Evolutionary conservation across 352 stramenopile genomes (phyloP).

Genomic region (Globisporangium ultimum): DNA sequence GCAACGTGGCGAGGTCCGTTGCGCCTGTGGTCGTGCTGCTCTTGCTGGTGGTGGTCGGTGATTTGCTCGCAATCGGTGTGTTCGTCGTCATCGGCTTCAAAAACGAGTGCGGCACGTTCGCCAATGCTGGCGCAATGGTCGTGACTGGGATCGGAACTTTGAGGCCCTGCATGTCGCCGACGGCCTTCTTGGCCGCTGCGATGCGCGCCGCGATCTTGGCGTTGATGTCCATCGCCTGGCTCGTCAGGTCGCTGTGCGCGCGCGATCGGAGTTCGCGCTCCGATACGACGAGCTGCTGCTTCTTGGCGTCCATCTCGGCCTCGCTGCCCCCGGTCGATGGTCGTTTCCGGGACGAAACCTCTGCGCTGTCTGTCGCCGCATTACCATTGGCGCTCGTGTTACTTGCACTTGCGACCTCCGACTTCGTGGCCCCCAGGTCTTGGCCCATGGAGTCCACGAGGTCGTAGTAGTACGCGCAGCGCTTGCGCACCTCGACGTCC

Average conservation of each 20-base stretch:
- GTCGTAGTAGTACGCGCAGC: slow-evolving; percentile 17
- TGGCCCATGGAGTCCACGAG: slow-evolving; percentile 11
- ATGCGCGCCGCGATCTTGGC: not conserved
- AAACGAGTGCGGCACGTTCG: slow-evolving; percentile 9
- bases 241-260: not conserved
- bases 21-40: not conserved
- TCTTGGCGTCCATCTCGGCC: slow-evolving; percentile 1
- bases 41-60: not conserved
- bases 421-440: not conserved
- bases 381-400: not conserved
- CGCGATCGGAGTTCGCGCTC: slow-evolving; percentile 4
- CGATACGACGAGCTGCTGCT: slow-evolving; percentile 4
- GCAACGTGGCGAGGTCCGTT: slow-evolving; percentile 6
- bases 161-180: not conserved
- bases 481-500: slow-evolving; percentile 4
- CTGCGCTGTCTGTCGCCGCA: not conserved
- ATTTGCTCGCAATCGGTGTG: slow-evolving; percentile 1
- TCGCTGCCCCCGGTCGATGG: not conserved
- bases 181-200: not conserved
- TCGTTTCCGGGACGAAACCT: slow-evolving; percentile 3
- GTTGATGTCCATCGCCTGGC: not conserved
- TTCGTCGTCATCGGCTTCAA: slow-evolving; percentile 6
- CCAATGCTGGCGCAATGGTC: slow-evolving; percentile 5
- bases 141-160: not conserved
- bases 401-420: not conserved